Base-by-base conservation (phyloP, 2,329 filamentous ascomycete species). In the Fusarium pininemorale region DNA sequence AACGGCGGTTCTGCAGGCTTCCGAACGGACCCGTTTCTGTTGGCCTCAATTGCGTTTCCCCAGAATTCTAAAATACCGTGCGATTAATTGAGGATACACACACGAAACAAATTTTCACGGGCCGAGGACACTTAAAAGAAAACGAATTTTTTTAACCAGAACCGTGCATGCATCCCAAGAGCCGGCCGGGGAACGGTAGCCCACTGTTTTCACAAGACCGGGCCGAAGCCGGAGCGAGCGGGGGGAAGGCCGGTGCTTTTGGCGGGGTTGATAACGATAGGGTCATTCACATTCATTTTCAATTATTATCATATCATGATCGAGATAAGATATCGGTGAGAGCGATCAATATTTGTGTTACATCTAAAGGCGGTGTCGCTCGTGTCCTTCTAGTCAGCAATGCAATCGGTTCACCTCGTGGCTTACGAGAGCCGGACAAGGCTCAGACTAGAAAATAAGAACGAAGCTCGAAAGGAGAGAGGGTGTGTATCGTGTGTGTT, bases 141-240 rank as follows among this genome's bases (percentile, higher is more conserved):
- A 24, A 45, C 45, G 35, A 32, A 18, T 45, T 69, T 69, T 69
- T 69, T 35, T 18, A 14, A 14, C 24, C 48, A 51, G 24, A 32
- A 20, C n/a, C 41, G 28, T 57, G 24, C 32, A 28, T 37, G 35
- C 35, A 10, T 60, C 28, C 37, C 53, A 47, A 38, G 55, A 56
- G 39, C 57, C 72, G 62, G 65, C 70, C 73, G 73, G 73, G 63
- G 66, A 67, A 62, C 70, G 70, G 70, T 63, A 73, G 65, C 45
- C 58, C 66, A 53, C 59, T 53, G 39, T 63, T 35, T 45, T 65
- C 13, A 13, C 35, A 20, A 45, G 48, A 60, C 73, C 73, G 73
- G 73, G 70, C 73, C 73, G 73, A 75, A 70, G 73, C 63, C 73
- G 70, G 73, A 70, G 70, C 45, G 42, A 72, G 66, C 63, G 63